Base-by-base conservation (phyloP, 768 basidiomycete genomes). In the Pisolithus microcarpus region DNA sequence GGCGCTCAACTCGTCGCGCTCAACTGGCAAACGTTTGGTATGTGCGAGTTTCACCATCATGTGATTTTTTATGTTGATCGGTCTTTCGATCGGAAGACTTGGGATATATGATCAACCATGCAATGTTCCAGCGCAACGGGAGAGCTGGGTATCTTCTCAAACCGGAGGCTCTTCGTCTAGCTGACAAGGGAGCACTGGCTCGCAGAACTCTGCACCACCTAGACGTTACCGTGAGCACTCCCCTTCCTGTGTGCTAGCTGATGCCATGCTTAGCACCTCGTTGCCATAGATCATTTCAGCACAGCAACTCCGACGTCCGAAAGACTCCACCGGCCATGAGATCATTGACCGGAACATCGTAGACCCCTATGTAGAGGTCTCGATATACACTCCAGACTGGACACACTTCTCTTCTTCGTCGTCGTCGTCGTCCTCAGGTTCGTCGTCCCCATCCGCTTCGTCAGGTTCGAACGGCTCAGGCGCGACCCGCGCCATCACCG, bases 21-120 rank as follows among this genome's bases (percentile, higher is more conserved):
- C 49, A 99, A 99, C 66, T 98, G 93, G 92, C 95, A 99, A 68
- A 98, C 93, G 0, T 84, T 84, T 57, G 93, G 92, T 94, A 61
- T 50, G 83, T 72, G 1, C 38, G 36, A 24, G 13, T 5, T n/a
- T 8, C 10, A 5, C 26, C 28, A 19, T 6, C 46, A 37, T 10
- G 30, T 38, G 26, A 26, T 38, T 30, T 18, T 38, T 52, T 15
- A 48, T 31, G 21, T 13, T 50, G 44, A 26, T 46, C 52, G n/a
- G 52, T 26, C 10, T 10, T 36, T 50, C 38, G 15, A 43, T 34
- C 13, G n/a, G 28, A 48, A 92, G 93, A 97, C 67, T 69, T 91
- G 46, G 93, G 91, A 2, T 87, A 85, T 61, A 83, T 85, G 73
- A 90, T 97, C 65, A 99, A 96, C 61, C 82, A 88, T 53, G 91